A percentile compares a stretch with the other conserved stretches of the same genome.
These are phyloP conservation scores for Rhynchosporium graminicola DNA, from an alignment of 2,329 filamentous ascomycete genomes.

Conservation along the genomic window DNA sequence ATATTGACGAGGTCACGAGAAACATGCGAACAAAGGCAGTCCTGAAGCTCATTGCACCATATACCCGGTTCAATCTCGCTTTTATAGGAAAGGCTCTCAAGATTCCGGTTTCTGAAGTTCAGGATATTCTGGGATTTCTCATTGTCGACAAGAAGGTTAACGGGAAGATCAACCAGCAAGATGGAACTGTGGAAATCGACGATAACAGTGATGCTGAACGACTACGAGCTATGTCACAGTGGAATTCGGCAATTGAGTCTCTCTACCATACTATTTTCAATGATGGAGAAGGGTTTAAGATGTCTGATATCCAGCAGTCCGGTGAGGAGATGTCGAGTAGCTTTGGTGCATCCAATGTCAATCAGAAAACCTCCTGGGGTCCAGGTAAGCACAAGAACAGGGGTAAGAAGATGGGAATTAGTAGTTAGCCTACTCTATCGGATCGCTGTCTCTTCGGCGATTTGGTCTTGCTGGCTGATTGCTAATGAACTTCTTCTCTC, in stretches of 20 bases:
- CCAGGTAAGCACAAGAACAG: slow-evolving; percentile 5
- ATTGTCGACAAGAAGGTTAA: slow-evolving; percentile 87
- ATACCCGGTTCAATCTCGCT: slow-evolving; percentile 83
- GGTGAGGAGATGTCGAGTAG: slow-evolving; percentile 23
- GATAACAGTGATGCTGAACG: slow-evolving; percentile 73
- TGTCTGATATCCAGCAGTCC: slow-evolving; percentile 32
- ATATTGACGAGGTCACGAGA: slow-evolving; percentile 97
- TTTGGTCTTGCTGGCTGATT: slow-evolving; percentile 7
- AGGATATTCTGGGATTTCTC: slow-evolving; percentile 93
- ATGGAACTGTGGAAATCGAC: slow-evolving; percentile 79
- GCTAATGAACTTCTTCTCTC: neutral
- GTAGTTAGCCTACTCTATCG: slow-evolving; percentile 8
- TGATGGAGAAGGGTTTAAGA: slow-evolving; percentile 70
- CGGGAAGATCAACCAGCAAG: slow-evolving; percentile 87
- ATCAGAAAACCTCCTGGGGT: neutral
- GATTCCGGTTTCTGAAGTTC: slow-evolving; percentile 82
- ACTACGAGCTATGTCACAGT: slow-evolving; percentile 69
- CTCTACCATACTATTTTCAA: slow-evolving; percentile 74
- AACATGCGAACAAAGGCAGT: slow-evolving; percentile 98
- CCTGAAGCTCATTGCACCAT: slow-evolving; percentile 89
- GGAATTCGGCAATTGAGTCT: slow-evolving; percentile 67
- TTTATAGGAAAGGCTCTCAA: slow-evolving; percentile 89
- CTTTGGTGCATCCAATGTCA: neutral
- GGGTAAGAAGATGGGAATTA: neutral
- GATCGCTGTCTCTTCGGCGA: slow-evolving; percentile 3